These are phyloP conservation scores for Lojkania enalia DNA, from an alignment of 2,329 filamentous ascomycete species.

Conservation along the genomic window DNA sequence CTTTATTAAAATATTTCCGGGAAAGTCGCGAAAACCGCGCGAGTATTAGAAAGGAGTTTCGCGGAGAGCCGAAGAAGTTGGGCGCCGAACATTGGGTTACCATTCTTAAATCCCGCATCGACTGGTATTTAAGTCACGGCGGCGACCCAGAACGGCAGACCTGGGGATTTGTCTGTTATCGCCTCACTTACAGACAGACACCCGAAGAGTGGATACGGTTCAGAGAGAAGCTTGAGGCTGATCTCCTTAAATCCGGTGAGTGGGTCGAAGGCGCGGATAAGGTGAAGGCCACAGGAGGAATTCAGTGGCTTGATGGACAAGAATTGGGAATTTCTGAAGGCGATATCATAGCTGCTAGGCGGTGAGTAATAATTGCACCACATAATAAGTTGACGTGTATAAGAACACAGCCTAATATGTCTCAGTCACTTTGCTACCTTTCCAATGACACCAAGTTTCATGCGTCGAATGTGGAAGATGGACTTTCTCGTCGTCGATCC, in stretches of 20 bases:
- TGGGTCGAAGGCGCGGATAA: constrained; percentile 21
- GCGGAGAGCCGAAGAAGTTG: constrained; percentile 9
- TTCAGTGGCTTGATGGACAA: constrained; percentile 18
- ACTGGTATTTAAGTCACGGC: constrained; percentile 15
- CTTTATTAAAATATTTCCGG: constrained; percentile 16
- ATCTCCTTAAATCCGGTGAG: constrained; percentile 13
- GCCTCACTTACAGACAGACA: constrained; percentile 21
- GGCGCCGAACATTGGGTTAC: constrained; percentile 24
- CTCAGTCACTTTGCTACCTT: neutral
- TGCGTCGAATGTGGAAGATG: constrained; percentile 13
- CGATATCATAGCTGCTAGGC: constrained; percentile 22
- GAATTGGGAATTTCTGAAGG: constrained; percentile 21
- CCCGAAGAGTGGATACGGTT: constrained; percentile 23
- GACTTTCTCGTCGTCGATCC: constrained; percentile 22
- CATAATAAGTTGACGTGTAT: neutral
- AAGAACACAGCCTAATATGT: too few relatives aligned
- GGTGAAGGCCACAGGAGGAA: constrained; percentile 10
- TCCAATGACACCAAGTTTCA: neutral
- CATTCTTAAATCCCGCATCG: constrained; percentile 18
- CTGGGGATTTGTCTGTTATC: constrained; percentile 26
- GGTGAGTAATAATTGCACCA: constrained; percentile 9
- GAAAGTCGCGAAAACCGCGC: constrained; percentile 18
- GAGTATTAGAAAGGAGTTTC: constrained; percentile 13
- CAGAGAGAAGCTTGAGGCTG: constrained; percentile 14
- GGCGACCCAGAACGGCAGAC: constrained; percentile 7